Evolutionary conservation across 306 rosid species (phyloP).

Genomic region (Medicago ruthenica): DNA sequence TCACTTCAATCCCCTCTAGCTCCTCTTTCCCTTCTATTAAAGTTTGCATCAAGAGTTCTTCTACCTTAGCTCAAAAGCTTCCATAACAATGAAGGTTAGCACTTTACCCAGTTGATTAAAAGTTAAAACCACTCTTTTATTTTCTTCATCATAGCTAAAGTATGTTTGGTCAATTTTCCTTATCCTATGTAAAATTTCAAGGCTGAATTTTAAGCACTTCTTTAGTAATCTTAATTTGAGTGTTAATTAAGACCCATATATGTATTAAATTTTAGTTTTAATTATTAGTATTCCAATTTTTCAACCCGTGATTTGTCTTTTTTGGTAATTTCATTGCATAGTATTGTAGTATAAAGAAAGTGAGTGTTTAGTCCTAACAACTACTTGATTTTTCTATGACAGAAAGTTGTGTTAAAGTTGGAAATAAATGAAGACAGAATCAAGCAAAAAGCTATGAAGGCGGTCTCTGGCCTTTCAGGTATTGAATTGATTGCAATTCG

Average conservation of each 20-base stretch:
- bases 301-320: no score
- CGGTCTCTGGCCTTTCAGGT: conserved; percentile 70
- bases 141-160: neutral
- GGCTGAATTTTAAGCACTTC: neutral
- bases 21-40: neutral
- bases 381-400: conserved; percentile 30
- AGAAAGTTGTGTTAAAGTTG: conserved; percentile 66
- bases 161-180: neutral
- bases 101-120: neutral
- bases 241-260: neutral
- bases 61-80: neutral
- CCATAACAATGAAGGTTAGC: conserved; percentile 50
- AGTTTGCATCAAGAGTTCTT: neutral
- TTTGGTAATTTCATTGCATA: no score
- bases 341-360: neutral
- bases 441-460: conserved; percentile 62
- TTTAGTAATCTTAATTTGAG: neutral
- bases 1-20: neutral
- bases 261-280: no score
- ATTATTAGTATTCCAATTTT: no score
- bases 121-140: neutral
- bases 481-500: neutral
- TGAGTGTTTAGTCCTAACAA: neutral
- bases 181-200: neutral
- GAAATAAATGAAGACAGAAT: conserved; percentile 51